These are phyloP conservation scores for Auriculariales sp. DNA, from an alignment of 768 basidiomycete species.

Conservation along the genomic window DNA sequence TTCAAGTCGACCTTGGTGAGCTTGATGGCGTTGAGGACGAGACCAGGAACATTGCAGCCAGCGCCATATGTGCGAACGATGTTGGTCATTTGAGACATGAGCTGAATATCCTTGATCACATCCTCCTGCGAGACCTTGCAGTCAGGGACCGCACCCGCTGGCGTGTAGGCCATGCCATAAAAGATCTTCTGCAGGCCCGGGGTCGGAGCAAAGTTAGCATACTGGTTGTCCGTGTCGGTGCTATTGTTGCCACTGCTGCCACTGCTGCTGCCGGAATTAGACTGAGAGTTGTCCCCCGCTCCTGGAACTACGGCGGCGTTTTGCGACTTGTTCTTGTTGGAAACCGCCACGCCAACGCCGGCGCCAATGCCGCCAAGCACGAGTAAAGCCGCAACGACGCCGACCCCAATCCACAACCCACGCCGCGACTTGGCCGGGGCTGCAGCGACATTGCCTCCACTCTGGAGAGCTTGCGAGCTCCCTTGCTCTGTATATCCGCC, in stretches of 20 bases:
- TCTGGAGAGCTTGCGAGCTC: no score
- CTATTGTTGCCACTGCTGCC: background rate
- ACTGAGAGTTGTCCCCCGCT: slow-evolving; percentile 13
- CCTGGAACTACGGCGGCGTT: slow-evolving; percentile 11
- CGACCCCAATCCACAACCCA: no score
- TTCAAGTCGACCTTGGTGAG: slow-evolving; percentile 78
- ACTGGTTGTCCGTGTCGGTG: slow-evolving; percentile 12
- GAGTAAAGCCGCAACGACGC: slow-evolving; percentile 28
- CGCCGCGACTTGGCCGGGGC: no score
- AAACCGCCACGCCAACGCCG: slow-evolving; percentile 48
- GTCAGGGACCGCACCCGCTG: slow-evolving; percentile 53
- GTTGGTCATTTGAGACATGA: slow-evolving; percentile 75
- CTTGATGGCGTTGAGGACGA: slow-evolving; percentile 70
- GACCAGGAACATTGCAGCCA: slow-evolving; percentile 21
- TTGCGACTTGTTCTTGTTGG: slow-evolving; percentile 32
- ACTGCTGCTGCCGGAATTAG: slow-evolving; percentile 5
- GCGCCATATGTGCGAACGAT: slow-evolving; percentile 21
- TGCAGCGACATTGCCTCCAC: no score
- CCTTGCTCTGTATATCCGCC: no score
- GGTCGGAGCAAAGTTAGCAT: slow-evolving; percentile 58
- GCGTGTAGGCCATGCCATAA: slow-evolving; percentile 82
- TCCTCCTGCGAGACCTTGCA: slow-evolving; percentile 45
- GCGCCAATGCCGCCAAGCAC: slow-evolving; percentile 41
- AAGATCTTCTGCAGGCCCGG: slow-evolving; percentile 54
- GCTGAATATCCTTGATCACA: slow-evolving; percentile 60